Base-by-base conservation (phyloP, 805 yeast species). In the Pichia thaimueangensis region DNA sequence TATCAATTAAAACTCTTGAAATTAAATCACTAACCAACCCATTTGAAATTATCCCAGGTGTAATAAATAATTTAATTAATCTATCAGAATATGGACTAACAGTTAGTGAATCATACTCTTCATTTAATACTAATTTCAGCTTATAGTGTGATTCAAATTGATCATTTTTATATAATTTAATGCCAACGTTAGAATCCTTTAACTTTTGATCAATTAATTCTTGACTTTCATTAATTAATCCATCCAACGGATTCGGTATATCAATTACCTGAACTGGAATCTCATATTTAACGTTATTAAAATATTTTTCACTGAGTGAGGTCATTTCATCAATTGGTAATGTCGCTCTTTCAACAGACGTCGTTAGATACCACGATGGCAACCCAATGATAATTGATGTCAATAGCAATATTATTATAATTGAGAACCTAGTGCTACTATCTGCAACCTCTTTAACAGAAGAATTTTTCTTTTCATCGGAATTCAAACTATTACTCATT, bases 291-390 rank as follows among this genome's bases (percentile, higher is more conserved):
- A 37, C 47, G 20, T 41, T 63, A 57, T 50, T 61, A 52, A 16
- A 48, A 44, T 50, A 39, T 12, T 45, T 30, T 8, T 38, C 20
- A 35, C 44, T 47, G 30, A 59, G 33, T 11, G 37, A 23, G 35
- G 64, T 55, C 36, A 81, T 68, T 33, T 64, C 63, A 1, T 59
- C 62, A 11, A 65, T 53, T 13, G 86, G 86, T 30, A 84, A 64
- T 30, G 70, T 69, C 2, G 86, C 84, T 41, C 88, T 64, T 52
- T 78, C 71, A 16, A 81, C 74, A 3, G 76, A 62, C 4, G 91
- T 80, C 16, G 91, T 80, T 21, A 52, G 45, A 28, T 63, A 52
- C 78, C 83, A 82, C 42, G 79, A 55, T 5, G 89, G 88, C 6
- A 71, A 52, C 2, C 84, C 87, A 17, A 77, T 47, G 2, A 63